Conservation (phyloP, 805 yeast species). For the Candida orba region DNA sequence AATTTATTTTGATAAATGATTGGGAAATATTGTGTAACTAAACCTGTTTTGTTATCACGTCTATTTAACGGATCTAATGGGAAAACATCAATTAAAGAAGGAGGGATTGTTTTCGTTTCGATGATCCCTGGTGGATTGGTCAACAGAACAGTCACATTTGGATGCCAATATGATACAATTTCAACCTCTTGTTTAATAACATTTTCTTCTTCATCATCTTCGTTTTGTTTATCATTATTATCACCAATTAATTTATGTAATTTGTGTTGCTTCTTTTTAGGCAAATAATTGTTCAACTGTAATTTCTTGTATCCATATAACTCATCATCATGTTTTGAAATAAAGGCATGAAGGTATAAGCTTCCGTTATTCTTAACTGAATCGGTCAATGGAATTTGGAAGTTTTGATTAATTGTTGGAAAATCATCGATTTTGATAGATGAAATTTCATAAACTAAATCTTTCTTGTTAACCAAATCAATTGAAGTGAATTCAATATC, state of each 20-base stretch:
- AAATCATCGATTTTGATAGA: not conserved
- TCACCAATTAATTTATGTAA: conserved; percentile 26
- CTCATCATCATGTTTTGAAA: conserved; percentile 14
- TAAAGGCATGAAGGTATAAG: conserved; percentile 26
- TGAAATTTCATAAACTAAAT: not conserved
- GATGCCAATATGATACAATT: conserved; percentile 30
- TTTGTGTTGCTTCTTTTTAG: conserved; percentile 23
- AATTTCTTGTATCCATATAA: conserved; percentile 18
- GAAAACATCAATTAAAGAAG: conserved; percentile 19
- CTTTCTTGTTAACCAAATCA: conserved; percentile 5
- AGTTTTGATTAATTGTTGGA: conserved; percentile 9
- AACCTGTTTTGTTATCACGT: conserved; percentile 25
- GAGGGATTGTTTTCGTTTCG: conserved; percentile 18
- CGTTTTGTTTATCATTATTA: conserved; percentile 3
- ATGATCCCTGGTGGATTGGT: conserved; percentile 19
- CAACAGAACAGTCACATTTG: conserved; percentile 28
- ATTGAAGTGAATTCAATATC: conserved; percentile 9
- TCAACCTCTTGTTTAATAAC: conserved; percentile 9
- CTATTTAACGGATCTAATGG: conserved; percentile 23
- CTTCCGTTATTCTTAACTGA: conserved; percentile 26
- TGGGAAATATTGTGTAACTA: conserved; percentile 31
- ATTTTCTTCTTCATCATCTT: conserved; percentile 11
- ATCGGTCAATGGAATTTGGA: conserved; percentile 11
- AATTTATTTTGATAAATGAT: conserved; percentile 30
- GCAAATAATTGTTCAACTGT: conserved; percentile 24